Evolutionary conservation across 306 rosid species (phyloP).

Genomic region (Glycyrrhiza uralensis): DNA sequence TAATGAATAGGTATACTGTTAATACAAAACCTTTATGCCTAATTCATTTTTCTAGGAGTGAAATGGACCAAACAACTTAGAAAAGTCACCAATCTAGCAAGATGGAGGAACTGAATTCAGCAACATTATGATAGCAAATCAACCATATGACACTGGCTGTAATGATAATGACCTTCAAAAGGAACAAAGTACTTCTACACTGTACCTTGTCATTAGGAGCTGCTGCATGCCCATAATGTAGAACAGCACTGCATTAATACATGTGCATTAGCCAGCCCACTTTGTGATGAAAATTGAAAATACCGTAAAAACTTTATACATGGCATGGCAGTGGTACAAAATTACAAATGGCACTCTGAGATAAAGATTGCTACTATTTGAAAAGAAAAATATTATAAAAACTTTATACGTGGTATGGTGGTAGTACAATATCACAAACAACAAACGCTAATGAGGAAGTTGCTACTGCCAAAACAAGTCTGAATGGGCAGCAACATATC

Average conservation of each 20-base stretch:
- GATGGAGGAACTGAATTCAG: slow-evolving; percentile 4
- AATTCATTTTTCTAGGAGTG: not conserved
- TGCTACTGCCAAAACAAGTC: not conserved
- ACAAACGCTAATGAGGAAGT: slow-evolving; percentile 3
- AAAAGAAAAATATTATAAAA: not conserved
- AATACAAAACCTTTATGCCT: not conserved
- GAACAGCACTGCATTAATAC: slow-evolving; percentile 70
- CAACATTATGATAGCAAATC: not conserved
- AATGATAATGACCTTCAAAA: slow-evolving; percentile 14
- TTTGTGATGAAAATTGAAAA: slow-evolving; percentile 18
- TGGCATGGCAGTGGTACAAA: not conserved
- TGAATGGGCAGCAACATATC: slow-evolving; percentile 6
- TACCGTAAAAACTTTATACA: not conserved
- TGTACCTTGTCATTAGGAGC: slow-evolving; percentile 92
- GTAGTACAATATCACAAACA: not conserved
- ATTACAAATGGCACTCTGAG: not conserved
- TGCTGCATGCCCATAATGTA: slow-evolving; percentile 92
- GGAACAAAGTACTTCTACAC: not conserved
- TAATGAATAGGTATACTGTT: not conserved
- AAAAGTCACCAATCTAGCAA: not conserved
- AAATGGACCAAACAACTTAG: slow-evolving; percentile 13
- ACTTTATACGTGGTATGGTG: not conserved
- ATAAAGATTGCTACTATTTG: not conserved
- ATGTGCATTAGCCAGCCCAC: slow-evolving; percentile 13
- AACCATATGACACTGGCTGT: not conserved